These are phyloP conservation scores for Glebionis coronaria DNA, from an alignment of 129 eudicot species.

Conservation along the genomic window DNA sequence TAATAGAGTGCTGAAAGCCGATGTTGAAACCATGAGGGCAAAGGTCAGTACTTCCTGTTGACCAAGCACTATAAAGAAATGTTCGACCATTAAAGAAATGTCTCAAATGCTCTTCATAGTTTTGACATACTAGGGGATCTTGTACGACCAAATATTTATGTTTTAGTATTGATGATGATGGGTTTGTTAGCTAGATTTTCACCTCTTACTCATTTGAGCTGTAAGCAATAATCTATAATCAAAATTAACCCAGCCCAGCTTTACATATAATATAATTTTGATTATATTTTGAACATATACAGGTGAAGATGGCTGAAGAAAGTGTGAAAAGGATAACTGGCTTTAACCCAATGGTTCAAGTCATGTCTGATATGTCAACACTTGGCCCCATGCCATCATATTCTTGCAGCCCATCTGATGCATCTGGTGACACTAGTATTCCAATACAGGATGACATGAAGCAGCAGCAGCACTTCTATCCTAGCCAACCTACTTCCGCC, in stretches of 20 bases:
- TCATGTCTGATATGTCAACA: constrained; percentile 84
- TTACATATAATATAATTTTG: background rate
- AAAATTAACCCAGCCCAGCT: background rate
- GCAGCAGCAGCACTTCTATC: constrained; percentile 61
- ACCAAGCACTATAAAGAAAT: too few species aligned
- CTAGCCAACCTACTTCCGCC: constrained; percentile 34
- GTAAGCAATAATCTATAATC: background rate
- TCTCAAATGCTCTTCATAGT: too few species aligned
- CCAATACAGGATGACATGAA: constrained; percentile 69
- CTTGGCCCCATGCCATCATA: constrained; percentile 61
- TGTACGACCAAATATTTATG: too few species aligned
- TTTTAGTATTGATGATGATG: too few species aligned
- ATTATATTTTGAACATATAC: background rate
- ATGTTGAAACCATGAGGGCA: constrained; percentile 95
- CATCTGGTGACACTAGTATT: constrained; percentile 64
- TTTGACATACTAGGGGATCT: too few species aligned
- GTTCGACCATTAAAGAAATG: too few species aligned
- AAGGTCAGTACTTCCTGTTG: constrained; percentile 50
- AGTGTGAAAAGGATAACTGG: constrained; percentile 94
- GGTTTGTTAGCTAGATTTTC: background rate
- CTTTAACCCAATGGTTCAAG: constrained; percentile 72
- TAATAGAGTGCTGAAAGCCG: constrained; percentile 96
- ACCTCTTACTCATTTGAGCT: background rate
- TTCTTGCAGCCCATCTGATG: constrained; percentile 66
- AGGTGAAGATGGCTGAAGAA: constrained; percentile 99